These are phyloP conservation scores for Carex arenaria DNA, from an alignment of 202 grass and related monocot genomes.

Conservation along the genomic window DNA sequence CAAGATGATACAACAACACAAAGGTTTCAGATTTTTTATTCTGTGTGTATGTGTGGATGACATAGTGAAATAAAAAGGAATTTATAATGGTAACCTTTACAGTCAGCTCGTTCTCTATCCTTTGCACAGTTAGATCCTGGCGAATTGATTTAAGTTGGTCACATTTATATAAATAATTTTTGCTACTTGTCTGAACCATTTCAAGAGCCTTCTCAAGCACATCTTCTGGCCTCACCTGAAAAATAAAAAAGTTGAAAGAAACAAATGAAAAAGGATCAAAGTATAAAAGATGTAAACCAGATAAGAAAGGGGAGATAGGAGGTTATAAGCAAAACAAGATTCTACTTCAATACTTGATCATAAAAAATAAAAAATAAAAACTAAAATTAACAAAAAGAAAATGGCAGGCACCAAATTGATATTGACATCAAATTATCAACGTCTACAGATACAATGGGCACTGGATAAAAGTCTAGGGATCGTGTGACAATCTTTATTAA, in stretches of 20 bases:
- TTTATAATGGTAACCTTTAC: constrained; percentile 56
- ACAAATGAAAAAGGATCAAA: constrained; percentile 26
- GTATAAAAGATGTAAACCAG: not conserved
- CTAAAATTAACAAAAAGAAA: not conserved
- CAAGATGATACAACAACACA: not conserved
- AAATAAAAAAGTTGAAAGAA: constrained; percentile 16
- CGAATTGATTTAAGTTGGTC: constrained; percentile 98
- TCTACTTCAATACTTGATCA: not conserved
- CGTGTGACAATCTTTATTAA: not conserved
- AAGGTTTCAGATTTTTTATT: not conserved
- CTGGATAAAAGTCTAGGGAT: not conserved
- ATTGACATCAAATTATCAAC: not conserved
- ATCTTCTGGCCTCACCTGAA: constrained; percentile 88
- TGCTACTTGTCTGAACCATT: constrained; percentile 77
- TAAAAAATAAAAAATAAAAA: not conserved
- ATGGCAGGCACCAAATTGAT: not conserved
- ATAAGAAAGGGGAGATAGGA: constrained; percentile 6
- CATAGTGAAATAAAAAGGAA: not conserved
- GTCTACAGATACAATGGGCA: not conserved
- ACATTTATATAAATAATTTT: constrained; percentile 91
- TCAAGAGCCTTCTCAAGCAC: constrained; percentile 84
- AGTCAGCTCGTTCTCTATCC: constrained; percentile 83
- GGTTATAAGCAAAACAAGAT: constrained; percentile 1
- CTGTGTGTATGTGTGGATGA: not conserved
- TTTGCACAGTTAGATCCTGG: constrained; percentile 95